phyloP scores from a whole-genome alignment of 495 filamentous ascomycete genomes.

The Polyplosphaeria fusca region DNA sequence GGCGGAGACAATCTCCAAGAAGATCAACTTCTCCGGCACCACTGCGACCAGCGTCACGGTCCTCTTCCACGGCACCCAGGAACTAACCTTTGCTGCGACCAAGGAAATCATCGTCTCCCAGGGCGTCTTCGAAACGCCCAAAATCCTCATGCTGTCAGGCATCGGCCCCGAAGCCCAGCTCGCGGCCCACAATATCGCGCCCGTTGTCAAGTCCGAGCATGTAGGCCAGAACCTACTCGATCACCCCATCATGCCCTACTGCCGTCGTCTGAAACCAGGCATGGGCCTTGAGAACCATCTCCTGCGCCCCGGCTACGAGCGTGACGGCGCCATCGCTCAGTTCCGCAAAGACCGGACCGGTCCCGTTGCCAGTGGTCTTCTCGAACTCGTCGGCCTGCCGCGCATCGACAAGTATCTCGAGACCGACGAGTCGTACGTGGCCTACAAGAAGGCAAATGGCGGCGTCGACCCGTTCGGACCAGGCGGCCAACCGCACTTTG shows the following conservation, averaged over 20 bases:
- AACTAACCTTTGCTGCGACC: conserved; percentile 28
- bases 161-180: conserved; percentile 58
- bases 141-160: conserved; percentile 63
- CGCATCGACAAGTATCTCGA: conserved; percentile 54
- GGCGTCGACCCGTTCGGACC: conserved; percentile 59
- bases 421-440: conserved; percentile 49
- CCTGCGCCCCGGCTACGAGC: conserved; percentile 48
- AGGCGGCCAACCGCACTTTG: conserved; percentile 60
- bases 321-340: conserved; percentile 46
- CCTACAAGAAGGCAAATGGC: conserved; percentile 51
- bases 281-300: conserved; percentile 53
- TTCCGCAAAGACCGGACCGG: conserved; percentile 52
- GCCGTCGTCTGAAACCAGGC: conserved; percentile 56
- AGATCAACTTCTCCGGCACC: conserved; percentile 51
- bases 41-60: conserved; percentile 44
- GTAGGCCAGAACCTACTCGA: conserved; percentile 61
- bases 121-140: conserved; percentile 58
- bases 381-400: conserved; percentile 57
- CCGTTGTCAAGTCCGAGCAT: conserved; percentile 48
- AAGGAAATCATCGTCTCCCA: conserved; percentile 58
- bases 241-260: conserved; percentile 54
- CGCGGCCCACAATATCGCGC: conserved; percentile 50
- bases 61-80: conserved; percentile 27
- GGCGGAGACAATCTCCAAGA: conserved; percentile 48
- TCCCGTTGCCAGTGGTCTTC: conserved; percentile 50